Conservation (phyloP, 345 rosid genomes). For the Arabis hirsuta region DNA sequence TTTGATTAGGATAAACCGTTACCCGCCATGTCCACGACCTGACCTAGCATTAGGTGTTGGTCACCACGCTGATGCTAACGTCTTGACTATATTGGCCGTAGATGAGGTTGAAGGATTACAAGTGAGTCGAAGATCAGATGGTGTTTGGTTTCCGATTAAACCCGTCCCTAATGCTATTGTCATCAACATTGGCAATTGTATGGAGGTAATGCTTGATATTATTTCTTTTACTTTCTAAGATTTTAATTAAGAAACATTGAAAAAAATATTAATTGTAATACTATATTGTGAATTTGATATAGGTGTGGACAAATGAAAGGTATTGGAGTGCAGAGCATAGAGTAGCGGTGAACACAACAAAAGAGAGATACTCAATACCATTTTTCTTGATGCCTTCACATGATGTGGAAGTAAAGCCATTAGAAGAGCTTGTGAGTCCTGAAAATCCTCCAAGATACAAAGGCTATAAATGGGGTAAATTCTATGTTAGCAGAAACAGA, state of each 20-base stretch:
- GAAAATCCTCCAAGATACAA: slow-evolving; percentile 55
- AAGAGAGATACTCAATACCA: slow-evolving; percentile 63
- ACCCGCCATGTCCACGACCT: slow-evolving; percentile 84
- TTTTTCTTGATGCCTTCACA: slow-evolving; percentile 66
- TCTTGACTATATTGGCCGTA: slow-evolving; percentile 69
- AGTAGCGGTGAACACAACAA: slow-evolving; percentile 57
- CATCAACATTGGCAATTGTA: slow-evolving; percentile 68
- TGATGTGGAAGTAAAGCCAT: slow-evolving; percentile 58
- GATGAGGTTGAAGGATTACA: slow-evolving; percentile 87
- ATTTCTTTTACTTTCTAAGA: too few species aligned
- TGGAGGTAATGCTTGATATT: slow-evolving; percentile 47
- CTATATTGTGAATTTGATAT: background rate
- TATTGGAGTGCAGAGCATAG: slow-evolving; percentile 72
- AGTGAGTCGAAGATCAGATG: slow-evolving; percentile 62
- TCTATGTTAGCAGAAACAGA: slow-evolving; percentile 55
- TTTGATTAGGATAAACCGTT: slow-evolving; percentile 65
- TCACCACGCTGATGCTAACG: slow-evolving; percentile 73
- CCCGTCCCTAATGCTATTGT: slow-evolving; percentile 69
- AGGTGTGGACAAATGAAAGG: slow-evolving; percentile 69
- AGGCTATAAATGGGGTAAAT: slow-evolving; percentile 73
- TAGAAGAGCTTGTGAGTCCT: slow-evolving; percentile 59
- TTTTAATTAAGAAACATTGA: background rate
- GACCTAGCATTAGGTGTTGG: slow-evolving; percentile 85
- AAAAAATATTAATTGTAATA: background rate
- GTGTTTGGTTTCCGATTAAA: slow-evolving; percentile 73